Evolutionary conservation across 768 basidiomycete species (phyloP), one percentile per base, ranked within the genome.

Genomic region (Agaricus subrufescens): DNA sequence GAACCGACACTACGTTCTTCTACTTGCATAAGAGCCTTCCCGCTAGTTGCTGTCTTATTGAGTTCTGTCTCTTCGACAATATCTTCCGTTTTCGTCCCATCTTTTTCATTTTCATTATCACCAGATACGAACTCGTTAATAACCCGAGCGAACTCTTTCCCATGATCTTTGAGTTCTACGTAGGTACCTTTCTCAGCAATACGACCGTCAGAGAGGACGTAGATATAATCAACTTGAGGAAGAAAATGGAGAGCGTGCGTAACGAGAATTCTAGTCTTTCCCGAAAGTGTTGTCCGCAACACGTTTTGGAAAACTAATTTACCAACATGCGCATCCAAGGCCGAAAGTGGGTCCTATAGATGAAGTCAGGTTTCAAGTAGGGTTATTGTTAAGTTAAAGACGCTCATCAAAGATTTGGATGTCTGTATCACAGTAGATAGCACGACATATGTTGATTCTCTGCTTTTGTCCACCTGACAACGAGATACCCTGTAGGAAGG

Each of bases 181-280:
- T 89, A 96, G 1, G 91, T 87, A 2, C 94, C 94, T 10, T 79
- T 80, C 68, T 96, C 94, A 23, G 80, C 81, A 56, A 98, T 83
- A 37, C 74, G 76, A 5, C 94, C 94, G 40, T 93, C 84, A 10
- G 79, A 78, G 50, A 98, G 72, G 34, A 86, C 85, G 65, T 86
- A 85, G 65, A 98, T 87, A 65, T 91, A 89, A 68, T 96, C 93
- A 27, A 91, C 90, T 55, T 88, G 77, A 1, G 90, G 88, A 26
- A 98, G 79, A 74, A 95, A 90, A 69, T 96, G 93, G 8, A 96
- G 76, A 1, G 91, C 92, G 64, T 96, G 93, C 0, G 94, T 98
- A 46, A 96, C 93, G 50, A 98, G 83, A 46, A 98, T 76, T 29
- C 91, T 81, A 7, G 94, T 96, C 67, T 91, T 92, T 44, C 77